phyloP scores from a whole-genome alignment of 1,284 basidiomycete species.

The Tetrapyrgos nigripes region DNA sequence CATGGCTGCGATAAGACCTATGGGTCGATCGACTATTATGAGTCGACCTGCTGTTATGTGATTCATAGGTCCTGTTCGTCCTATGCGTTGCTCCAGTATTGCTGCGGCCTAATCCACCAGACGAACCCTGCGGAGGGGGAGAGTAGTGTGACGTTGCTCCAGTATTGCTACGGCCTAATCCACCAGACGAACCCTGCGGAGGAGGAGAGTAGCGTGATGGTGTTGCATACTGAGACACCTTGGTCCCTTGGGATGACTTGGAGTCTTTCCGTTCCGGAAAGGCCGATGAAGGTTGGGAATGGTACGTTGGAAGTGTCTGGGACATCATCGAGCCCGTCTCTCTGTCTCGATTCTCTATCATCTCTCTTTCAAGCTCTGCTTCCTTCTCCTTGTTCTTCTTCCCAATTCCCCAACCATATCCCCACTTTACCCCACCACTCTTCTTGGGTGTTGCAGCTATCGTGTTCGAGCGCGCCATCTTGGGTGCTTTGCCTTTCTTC shows the following conservation, averaged over 20 bases:
- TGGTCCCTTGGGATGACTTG: slow-evolving; percentile 40
- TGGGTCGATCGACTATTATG: slow-evolving; percentile 23
- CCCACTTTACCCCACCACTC: slow-evolving; percentile 51
- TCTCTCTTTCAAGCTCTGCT: slow-evolving; percentile 46
- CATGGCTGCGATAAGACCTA: slow-evolving; percentile 26
- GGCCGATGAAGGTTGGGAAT: slow-evolving; percentile 43
- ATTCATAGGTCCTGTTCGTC: slow-evolving; percentile 17
- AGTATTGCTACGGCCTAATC: slow-evolving; percentile 32
- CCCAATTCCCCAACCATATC: slow-evolving; percentile 74
- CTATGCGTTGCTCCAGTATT: slow-evolving; percentile 24
- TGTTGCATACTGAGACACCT: slow-evolving; percentile 26
- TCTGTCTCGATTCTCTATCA: slow-evolving; percentile 32
- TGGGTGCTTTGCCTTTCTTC: slow-evolving; percentile 27
- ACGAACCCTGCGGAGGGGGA: neutral
- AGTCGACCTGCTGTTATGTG: slow-evolving; percentile 19
- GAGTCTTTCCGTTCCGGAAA: slow-evolving; percentile 47
- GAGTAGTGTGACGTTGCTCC: slow-evolving; percentile 7
- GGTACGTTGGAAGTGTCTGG: slow-evolving; percentile 48
- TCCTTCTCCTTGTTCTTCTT: slow-evolving; percentile 58
- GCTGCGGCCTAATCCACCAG: slow-evolving; percentile 30
- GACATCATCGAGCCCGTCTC: slow-evolving; percentile 29
- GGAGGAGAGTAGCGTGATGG: neutral
- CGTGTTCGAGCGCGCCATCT: slow-evolving; percentile 58
- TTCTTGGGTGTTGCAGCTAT: slow-evolving; percentile 54
- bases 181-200: slow-evolving; percentile 13